These are phyloP conservation scores for Solanum hybrid DNA, from an alignment of 305 asterid species.

Conservation along the genomic window DNA sequence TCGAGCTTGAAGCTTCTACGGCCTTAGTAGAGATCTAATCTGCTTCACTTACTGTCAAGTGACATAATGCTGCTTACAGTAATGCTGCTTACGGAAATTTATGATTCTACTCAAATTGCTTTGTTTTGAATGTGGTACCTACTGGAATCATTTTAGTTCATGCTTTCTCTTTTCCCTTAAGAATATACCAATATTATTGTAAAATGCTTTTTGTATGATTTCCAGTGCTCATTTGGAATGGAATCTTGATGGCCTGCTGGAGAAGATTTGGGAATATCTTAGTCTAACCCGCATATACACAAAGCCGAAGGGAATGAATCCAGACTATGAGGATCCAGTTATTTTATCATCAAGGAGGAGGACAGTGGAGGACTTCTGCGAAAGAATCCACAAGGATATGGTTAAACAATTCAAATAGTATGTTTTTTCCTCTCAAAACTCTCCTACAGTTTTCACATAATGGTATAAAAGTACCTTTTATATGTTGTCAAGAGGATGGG, in stretches of 20 bases:
- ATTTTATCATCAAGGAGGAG: constrained; percentile 78
- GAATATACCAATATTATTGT: background rate
- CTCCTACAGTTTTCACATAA: background rate
- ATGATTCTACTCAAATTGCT: background rate
- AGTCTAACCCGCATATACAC: constrained; percentile 91
- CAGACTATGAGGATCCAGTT: constrained; percentile 96
- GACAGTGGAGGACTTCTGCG: constrained; percentile 87
- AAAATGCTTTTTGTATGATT: constrained; percentile 1
- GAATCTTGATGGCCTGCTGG: constrained; percentile 97
- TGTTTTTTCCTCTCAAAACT: constrained; percentile 13
- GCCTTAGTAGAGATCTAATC: background rate
- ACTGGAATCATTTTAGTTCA: background rate
- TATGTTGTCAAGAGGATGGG: background rate
- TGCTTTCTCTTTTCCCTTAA: background rate
- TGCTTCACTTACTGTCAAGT: background rate
- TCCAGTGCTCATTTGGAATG: constrained; percentile 93
- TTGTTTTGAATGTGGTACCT: background rate
- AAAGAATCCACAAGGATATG: constrained; percentile 93
- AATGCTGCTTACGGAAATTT: background rate
- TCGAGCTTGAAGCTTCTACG: background rate
- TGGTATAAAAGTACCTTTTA: background rate
- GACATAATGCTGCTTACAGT: too few relatives aligned
- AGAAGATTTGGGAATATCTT: constrained; percentile 90
- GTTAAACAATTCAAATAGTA: constrained; percentile 86
- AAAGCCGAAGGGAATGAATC: constrained; percentile 98